These are phyloP conservation scores for Raffaelea arxii DNA, from an alignment of 2,329 filamentous ascomycete genomes.

Conservation along the genomic window DNA sequence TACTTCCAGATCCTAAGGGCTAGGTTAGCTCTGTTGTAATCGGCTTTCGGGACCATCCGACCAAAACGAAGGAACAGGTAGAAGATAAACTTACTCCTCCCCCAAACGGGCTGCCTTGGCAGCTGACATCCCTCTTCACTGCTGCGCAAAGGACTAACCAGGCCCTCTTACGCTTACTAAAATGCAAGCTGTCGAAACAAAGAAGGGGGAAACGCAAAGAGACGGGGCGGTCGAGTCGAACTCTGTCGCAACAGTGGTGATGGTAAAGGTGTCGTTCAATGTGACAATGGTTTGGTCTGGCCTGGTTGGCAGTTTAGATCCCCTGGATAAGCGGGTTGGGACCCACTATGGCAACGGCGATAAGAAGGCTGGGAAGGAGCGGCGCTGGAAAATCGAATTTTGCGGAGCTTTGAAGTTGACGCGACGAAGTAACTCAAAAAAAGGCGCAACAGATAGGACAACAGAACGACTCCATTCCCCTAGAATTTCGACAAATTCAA, in stretches of 20 bases:
- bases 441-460: neutral
- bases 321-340: neutral
- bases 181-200: neutral
- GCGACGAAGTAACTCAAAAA: slow-evolving; percentile 1
- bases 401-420: slow-evolving; percentile 7
- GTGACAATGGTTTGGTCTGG: neutral
- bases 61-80: neutral
- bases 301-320: neutral
- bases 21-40: slow-evolving; percentile 20
- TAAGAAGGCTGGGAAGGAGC: neutral
- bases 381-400: slow-evolving; percentile 9
- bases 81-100: slow-evolving; percentile 44
- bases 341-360: neutral
- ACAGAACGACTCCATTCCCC: neutral
- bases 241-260: neutral
- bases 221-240: neutral
- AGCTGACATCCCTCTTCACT: slow-evolving; percentile 36
- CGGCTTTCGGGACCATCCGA: slow-evolving; percentile 6
- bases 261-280: neutral
- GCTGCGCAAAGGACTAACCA: neutral
- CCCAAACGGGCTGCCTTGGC: slow-evolving; percentile 52
- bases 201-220: neutral
- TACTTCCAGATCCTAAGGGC: slow-evolving; percentile 78
- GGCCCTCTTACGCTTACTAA: too few species aligned
- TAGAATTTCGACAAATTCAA: neutral